phyloP scores from a whole-genome alignment of 768 basidiomycete species.

The Boletus eberwhitei region DNA sequence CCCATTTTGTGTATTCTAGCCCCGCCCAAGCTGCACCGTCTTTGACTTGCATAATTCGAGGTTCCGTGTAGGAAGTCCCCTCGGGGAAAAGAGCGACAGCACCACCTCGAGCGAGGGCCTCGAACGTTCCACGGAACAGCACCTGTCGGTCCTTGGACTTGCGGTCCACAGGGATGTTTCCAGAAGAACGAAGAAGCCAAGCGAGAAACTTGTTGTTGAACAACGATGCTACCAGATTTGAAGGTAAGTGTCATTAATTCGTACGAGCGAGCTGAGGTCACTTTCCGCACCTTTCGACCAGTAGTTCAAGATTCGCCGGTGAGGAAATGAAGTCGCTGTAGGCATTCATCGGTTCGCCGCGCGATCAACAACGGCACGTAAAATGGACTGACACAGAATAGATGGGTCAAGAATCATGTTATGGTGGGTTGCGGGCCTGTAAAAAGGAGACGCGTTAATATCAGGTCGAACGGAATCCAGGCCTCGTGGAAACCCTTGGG shows the following conservation, averaged over 20 bases:
- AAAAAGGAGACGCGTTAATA: constrained; percentile 13
- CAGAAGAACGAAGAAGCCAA: constrained; percentile 78
- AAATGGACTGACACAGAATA: constrained; percentile 60
- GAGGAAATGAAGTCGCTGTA: constrained; percentile 78
- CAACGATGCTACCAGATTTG: constrained; percentile 53
- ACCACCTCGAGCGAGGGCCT: constrained; percentile 73
- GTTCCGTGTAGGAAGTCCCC: constrained; percentile 91
- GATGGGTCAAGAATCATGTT: constrained; percentile 95
- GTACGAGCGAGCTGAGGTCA: constrained; percentile 10
- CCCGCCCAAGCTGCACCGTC: constrained; percentile 96
- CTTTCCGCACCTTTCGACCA: constrained; percentile 81
- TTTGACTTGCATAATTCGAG: constrained; percentile 87
- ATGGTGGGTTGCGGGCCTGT: constrained; percentile 81
- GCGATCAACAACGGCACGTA: constrained; percentile 12
- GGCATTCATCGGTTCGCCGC: constrained; percentile 18
- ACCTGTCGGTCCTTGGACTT: constrained; percentile 89
- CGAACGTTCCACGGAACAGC: constrained; percentile 86
- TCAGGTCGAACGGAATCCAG: neutral
- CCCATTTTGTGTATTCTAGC: constrained; percentile 86
- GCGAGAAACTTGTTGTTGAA: constrained; percentile 75
- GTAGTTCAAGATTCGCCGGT: constrained; percentile 78
- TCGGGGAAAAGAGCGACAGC: constrained; percentile 94
- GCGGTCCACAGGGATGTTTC: constrained; percentile 97
- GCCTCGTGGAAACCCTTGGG: neutral
- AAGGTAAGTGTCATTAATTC: constrained; percentile 11